Evolutionary conservation across 2,329 filamentous ascomycete genomes (phyloP), one percentile per base, ranked within the genome.

Genomic region (Epichloe bromicola): DNA sequence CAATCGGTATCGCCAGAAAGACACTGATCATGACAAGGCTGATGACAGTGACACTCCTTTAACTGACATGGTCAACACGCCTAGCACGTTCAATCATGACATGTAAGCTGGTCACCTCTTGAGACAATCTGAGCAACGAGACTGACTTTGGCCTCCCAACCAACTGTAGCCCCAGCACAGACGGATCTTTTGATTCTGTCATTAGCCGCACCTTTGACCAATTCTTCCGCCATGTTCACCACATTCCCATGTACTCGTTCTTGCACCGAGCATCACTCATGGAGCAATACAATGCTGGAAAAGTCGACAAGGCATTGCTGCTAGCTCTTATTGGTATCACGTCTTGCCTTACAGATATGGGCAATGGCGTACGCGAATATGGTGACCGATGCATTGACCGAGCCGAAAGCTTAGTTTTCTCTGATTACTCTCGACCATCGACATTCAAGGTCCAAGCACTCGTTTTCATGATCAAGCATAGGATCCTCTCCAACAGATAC

Each of bases 161-260:
- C 41, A 51, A 37, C 33, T 23, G 15, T 51, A 68, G 68, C 26
- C 53, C 61, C 26, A 63, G 60, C 36, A 63, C 60, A 15, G 67
- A 76, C 58, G 70, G 72, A 54, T 66, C 67, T 45, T 65, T 74
- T 55, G 74, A 78, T 57, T 65, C 70, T 20, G 60, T 79, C 26
- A 74, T 76, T 40, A 66, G 71, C 47, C 71, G 71, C 39, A 75
- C 75, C 5, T 77, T 80, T 55, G 75, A 75, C 57, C 72, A 74
- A 56, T 80, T 78, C 64, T 80, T 80, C 60, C 73, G 74, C 41
- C 74, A 79, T 58, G 70, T 80, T 40, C 76, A 80, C 61, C 77
- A 80, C 54, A 75, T 80, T 48, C 75, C 77, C 43, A 75, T 76
- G 57, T 77, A 76, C 63, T 77, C 75, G 11, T 80, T 80, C 51